Base-by-base conservation (phyloP, 176 grass and related monocot genomes). In the Oryza nivara region DNA sequence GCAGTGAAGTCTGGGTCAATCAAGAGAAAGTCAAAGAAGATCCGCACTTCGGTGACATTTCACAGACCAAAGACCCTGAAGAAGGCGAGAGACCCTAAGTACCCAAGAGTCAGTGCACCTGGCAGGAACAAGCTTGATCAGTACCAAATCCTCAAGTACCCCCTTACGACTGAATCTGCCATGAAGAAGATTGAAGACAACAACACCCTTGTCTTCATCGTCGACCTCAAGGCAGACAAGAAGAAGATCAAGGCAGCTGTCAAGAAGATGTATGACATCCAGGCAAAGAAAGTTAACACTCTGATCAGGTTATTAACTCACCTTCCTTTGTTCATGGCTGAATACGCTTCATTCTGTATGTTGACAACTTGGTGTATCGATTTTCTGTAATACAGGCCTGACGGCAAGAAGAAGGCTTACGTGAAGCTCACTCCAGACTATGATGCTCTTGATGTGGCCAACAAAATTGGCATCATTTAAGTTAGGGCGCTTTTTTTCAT, bases 391-490 rank as follows among this genome's bases (percentile, higher is more conserved):
- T 22, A n/a, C 19, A 60, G 56, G 7, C 56, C 56, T 60, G 56
- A 60, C 1, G 56, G 56, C 56, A 60, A 60, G 56, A 60, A 60
- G 56, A n/a, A n/a, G 56, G 56, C 56, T 60, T 60, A 60, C 20
- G 26, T 12, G 28, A 67, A 74, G 14, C 72, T 74, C 13, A 74
- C 72, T 3, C 72, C 72, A 5, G 72, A 74, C 72, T 52, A 74
- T 1, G 72, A 74, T 74, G 72, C 72, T 52, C 72, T 73, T 30
- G 72, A 74, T 52, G 72, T 74, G 3, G 72, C 72, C 6, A 74
- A 52, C 25, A 74, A 74, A 74, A 74, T 74, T 74, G 72, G 72
- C 72, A 73, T 73, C 23, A 52, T 74, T 26, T 74, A 74, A 74
- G 25, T 73, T 23, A 54, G 51, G 51, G 51, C 0, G 20, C 6